A percentile compares a stretch with the other conserved stretches of the same genome.
phyloP scores from a whole-genome alignment of 768 basidiomycete species.

The Mycena venus region DNA sequence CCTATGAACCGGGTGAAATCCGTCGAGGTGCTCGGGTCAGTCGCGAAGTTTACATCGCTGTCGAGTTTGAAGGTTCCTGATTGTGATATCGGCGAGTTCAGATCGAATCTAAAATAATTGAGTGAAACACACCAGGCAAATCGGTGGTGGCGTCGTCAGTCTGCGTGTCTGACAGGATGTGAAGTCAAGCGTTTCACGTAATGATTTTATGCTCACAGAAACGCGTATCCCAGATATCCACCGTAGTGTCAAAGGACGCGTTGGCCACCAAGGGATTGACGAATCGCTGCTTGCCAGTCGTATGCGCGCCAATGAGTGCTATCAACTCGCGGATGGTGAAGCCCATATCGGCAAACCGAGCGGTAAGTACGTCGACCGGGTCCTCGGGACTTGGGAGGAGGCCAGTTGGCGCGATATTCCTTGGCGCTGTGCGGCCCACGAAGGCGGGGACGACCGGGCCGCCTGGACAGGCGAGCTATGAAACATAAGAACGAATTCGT shows the following conservation, averaged over 20 bases:
- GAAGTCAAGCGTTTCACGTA: background rate
- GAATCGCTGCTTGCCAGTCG: constrained; percentile 18
- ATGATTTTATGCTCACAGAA: background rate
- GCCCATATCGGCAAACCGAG: constrained; percentile 29
- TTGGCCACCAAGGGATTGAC: background rate
- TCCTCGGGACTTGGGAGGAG: constrained; percentile 18
- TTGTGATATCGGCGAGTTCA: background rate
- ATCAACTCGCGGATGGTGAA: constrained; percentile 24
- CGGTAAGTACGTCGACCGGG: constrained; percentile 1
- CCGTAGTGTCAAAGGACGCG: background rate
- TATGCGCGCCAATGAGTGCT: constrained; percentile 29
- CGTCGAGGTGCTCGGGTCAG: background rate
- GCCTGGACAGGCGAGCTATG: constrained; percentile 28
- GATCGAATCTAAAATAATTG: background rate
- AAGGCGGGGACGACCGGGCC: constrained; percentile 18
- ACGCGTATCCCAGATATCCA: background rate
- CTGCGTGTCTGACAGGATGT: background rate
- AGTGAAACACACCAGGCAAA: background rate
- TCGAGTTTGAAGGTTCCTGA: background rate
- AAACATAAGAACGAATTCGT: background rate
- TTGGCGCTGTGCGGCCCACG: constrained; percentile 22
- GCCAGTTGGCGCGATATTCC: constrained; percentile 12
- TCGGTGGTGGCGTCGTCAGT: background rate
- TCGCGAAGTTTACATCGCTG: background rate
- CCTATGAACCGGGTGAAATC: background rate